phyloP scores from a whole-genome alignment of 208 protist species.

The Leishmania arabica region DNA sequence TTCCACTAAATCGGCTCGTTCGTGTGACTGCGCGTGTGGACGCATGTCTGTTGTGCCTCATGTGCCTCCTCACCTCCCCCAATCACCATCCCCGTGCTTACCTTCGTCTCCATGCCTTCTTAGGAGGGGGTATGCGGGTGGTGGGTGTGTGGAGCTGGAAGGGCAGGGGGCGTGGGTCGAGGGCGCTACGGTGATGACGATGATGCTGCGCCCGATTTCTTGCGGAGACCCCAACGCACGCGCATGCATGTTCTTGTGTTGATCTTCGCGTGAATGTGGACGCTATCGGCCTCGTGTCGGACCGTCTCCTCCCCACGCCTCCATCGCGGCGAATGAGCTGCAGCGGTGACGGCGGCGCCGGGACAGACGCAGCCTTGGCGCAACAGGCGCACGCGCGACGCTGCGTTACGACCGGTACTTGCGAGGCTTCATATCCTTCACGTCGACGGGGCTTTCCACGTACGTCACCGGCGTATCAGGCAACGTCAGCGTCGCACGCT shows the following conservation, averaged over 20 bases:
- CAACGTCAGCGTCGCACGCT: slow-evolving; percentile 20
- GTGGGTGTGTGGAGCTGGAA: background rate
- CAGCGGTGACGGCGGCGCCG: background rate
- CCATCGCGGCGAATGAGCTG: background rate
- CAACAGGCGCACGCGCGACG: background rate
- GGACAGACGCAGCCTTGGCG: background rate
- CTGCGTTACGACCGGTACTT: background rate
- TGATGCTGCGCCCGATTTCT: background rate
- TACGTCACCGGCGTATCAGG: slow-evolving; percentile 25
- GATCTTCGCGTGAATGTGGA: background rate
- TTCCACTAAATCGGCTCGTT: no score
- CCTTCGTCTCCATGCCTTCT: background rate
- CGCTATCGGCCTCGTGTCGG: background rate
- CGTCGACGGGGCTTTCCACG: slow-evolving; percentile 21
- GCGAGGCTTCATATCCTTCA: background rate
- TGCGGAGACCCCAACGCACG: background rate
- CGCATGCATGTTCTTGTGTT: background rate
- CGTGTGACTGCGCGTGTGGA: no score
- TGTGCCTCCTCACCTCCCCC: background rate
- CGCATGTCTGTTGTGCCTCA: no score
- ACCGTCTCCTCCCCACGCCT: background rate
- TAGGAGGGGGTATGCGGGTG: background rate
- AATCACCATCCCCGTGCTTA: background rate
- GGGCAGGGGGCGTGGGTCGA: background rate
- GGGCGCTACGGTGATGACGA: background rate